Conservation (phyloP, 352 stramenopile genomes). For the Thraustotheca clavata region DNA sequence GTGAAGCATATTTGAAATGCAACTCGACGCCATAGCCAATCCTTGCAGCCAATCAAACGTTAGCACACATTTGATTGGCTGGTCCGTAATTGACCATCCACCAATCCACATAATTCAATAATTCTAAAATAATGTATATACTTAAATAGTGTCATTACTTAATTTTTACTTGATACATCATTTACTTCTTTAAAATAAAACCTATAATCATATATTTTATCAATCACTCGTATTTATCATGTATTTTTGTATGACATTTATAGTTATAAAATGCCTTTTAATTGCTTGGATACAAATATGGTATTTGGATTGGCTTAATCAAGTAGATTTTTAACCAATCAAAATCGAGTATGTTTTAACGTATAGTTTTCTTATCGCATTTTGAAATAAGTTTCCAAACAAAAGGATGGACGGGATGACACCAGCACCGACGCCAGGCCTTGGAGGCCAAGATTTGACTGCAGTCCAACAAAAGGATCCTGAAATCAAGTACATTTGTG, state of each 20-base stretch:
- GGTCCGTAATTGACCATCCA: no score
- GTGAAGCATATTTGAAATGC: slow-evolving; percentile 12
- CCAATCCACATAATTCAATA: no score
- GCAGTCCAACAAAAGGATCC: slow-evolving; percentile 65
- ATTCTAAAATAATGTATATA: no score
- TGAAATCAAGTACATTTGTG: slow-evolving; percentile 96
- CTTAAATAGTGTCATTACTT: no score
- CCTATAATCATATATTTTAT: no score
- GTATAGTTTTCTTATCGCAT: not conserved
- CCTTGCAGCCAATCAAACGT: no score
- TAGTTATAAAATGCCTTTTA: not conserved
- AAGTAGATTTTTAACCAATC: not conserved
- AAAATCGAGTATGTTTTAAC: not conserved
- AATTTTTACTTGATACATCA: no score
- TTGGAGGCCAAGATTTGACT: slow-evolving; percentile 38
- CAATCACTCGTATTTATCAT: no score
- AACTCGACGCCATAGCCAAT: no score
- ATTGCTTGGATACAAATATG: not conserved
- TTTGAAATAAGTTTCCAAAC: slow-evolving; percentile 7
- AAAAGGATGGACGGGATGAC: slow-evolving; percentile 69
- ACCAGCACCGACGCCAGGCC: slow-evolving; percentile 36
- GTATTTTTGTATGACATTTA: no score
- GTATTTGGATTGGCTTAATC: slow-evolving; percentile 7
- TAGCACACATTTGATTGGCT: no score
- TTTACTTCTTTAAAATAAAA: no score